Conservation (phyloP, 2,329 filamentous ascomycete genomes). For the Drechslerella dactyloides region DNA sequence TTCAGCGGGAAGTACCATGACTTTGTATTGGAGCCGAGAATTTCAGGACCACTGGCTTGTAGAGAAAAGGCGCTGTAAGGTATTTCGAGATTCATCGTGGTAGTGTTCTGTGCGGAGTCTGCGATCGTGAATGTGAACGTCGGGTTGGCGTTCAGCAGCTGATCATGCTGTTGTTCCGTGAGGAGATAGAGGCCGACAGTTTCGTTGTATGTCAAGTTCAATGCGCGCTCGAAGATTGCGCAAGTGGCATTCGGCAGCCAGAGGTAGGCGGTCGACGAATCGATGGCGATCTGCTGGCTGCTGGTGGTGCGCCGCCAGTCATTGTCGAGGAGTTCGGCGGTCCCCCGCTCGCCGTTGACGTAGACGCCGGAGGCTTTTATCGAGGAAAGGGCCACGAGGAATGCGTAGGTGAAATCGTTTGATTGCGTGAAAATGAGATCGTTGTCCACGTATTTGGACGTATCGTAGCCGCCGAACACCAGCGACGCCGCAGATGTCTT, state of each 20-base stretch:
- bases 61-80: conserved; percentile 44
- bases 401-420: conserved; percentile 22
- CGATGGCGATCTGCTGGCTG: conserved; percentile 27
- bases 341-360: conserved; percentile 18
- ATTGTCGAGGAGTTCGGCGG: conserved; percentile 30
- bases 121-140: conserved; percentile 34
- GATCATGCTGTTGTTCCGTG: conserved; percentile 24
- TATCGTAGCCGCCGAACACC: conserved; percentile 42
- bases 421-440: conserved; percentile 34
- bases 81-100: conserved; percentile 13
- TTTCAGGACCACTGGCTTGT: conserved; percentile 22
- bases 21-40: conserved; percentile 18
- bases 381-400: conserved; percentile 34
- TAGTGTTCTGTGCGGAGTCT: conserved; percentile 23
- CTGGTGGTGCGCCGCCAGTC: conserved; percentile 5
- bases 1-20: conserved; percentile 47
- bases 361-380: conserved; percentile 38
- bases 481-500: conserved; percentile 16
- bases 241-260: conserved; percentile 42
- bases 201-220: conserved; percentile 36
- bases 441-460: conserved; percentile 32
- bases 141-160: conserved; percentile 24
- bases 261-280: conserved; percentile 40
- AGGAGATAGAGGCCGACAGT: conserved; percentile 25
- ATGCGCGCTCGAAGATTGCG: conserved; percentile 24